A percentile compares a stretch with the other conserved stretches of the same genome.
These are phyloP conservation scores for Populus tomentosa DNA, from an alignment of 441 rosid species.

Conservation along the genomic window DNA sequence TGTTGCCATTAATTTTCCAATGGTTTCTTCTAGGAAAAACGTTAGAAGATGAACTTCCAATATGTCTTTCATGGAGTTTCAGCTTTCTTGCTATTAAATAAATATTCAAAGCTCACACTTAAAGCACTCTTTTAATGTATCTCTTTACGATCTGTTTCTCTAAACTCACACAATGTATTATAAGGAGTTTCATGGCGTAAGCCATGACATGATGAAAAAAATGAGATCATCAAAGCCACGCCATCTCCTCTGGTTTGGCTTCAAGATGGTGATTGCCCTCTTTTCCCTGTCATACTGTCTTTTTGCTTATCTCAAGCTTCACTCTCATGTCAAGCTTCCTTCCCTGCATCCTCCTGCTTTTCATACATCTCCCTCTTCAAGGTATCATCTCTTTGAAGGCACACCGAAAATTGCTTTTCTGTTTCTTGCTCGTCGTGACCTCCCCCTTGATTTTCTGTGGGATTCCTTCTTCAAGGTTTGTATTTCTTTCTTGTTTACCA, in stretches of 20 bases:
- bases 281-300: conserved; percentile 32
- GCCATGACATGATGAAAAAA: conserved; percentile 26
- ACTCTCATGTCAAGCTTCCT: conserved; percentile 14
- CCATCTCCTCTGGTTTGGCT: conserved; percentile 39
- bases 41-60: background rate
- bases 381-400: conserved; percentile 24
- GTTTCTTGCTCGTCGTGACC: conserved; percentile 52
- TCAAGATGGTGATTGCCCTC: conserved; percentile 46
- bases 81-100: background rate
- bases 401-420: conserved; percentile 71
- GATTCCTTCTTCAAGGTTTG: conserved; percentile 63
- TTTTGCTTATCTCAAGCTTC: conserved; percentile 37
- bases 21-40: background rate
- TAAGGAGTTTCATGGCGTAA: background rate
- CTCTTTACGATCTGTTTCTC: background rate
- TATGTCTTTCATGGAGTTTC: background rate
- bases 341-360: conserved; percentile 7
- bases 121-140: background rate
- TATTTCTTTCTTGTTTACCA: background rate
- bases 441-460: conserved; percentile 88
- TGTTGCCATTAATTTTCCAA: background rate
- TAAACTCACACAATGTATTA: background rate
- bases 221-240: conserved; percentile 23
- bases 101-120: background rate
- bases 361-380: conserved; percentile 11